phyloP scores from a whole-genome alignment of 345 rosid genomes.

The Populus tremula region DNA sequence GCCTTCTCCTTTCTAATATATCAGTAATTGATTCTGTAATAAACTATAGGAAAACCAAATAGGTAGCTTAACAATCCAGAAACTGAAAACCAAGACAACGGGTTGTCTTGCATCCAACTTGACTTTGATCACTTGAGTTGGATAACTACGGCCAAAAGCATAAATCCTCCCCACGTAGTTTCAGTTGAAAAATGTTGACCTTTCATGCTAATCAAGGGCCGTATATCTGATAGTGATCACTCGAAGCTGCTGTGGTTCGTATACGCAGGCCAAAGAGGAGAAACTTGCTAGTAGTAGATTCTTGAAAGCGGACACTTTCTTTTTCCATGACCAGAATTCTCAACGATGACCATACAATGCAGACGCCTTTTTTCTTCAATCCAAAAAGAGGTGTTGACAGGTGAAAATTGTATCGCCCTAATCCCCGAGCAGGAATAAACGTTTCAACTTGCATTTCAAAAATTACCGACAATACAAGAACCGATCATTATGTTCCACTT shows the following conservation, averaged over 20 bases:
- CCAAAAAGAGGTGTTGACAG: neutral
- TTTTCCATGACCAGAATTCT: neutral
- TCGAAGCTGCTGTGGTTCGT: neutral
- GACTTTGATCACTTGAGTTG: neutral
- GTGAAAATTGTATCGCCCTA: neutral
- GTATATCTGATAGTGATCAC: neutral
- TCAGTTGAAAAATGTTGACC: too few relatives aligned
- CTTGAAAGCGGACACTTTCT: neutral
- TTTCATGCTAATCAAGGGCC: neutral
- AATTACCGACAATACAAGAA: neutral
- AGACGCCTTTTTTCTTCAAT: too few relatives aligned
- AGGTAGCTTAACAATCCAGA: too few relatives aligned
- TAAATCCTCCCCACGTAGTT: too few relatives aligned
- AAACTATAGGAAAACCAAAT: too few relatives aligned
- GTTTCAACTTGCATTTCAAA: neutral
- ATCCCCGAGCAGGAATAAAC: neutral
- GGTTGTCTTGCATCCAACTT: too few relatives aligned
- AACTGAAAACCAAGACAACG: too few relatives aligned
- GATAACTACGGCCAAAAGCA: neutral
- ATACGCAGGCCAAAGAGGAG: neutral
- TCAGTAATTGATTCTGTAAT: too few relatives aligned
- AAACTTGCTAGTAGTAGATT: neutral
- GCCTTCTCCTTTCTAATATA: too few relatives aligned
- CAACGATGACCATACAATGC: conserved; percentile 1
- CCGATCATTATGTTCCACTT: neutral